Base-by-base conservation (phyloP, 331 rosid species). In the Saraca asoca region DNA sequence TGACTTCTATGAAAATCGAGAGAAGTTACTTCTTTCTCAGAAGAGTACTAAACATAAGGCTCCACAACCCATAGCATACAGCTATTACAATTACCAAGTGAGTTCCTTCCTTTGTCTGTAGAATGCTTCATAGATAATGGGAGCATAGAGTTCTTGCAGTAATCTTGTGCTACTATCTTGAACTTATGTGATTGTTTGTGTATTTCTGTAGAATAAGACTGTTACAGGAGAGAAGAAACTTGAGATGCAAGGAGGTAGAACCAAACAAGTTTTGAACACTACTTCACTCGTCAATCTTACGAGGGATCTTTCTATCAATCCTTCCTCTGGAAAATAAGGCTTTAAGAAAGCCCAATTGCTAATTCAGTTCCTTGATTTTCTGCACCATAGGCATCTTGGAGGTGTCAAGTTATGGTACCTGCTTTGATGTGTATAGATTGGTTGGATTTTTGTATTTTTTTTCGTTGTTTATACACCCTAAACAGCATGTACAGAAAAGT, bases 1-100 rank as follows among this genome's bases (percentile, higher is more conserved):
- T 74, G 76, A 64, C 39, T 91, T 84, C 76, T 91, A 91, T 29
- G 91, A 83, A 37, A 76, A 52, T 48, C 82, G 91, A 60, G 91
- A 82, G 50, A 82, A 78, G 76, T 67, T 74, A 57, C 66, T 78
- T 51, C 62, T 13, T n/a, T 76, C 66, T 7, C 75, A 75, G 10
- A 77, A 56, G 61, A 62, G 56, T 64, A 24, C 44, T 7, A 70
- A 86, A 71, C 76, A 78, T 10, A 49, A 81, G 43, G 76, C 81
- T 37, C 51, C 65, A 50, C 74, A 70, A 58, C 71, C 62, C 52
- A 83, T 75, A 72, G 77, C 2, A 43, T 66, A 62, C 46, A 44
- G 64, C 37, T 64, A 72, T 31, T 56, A 5, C n/a, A 56, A 66
- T 43, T 49, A 65, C 61, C 59, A 48, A 24, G 85, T 72, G 51